Conservation (phyloP, 2,329 filamentous ascomycete genomes). For the Pleomassaria siparia region DNA sequence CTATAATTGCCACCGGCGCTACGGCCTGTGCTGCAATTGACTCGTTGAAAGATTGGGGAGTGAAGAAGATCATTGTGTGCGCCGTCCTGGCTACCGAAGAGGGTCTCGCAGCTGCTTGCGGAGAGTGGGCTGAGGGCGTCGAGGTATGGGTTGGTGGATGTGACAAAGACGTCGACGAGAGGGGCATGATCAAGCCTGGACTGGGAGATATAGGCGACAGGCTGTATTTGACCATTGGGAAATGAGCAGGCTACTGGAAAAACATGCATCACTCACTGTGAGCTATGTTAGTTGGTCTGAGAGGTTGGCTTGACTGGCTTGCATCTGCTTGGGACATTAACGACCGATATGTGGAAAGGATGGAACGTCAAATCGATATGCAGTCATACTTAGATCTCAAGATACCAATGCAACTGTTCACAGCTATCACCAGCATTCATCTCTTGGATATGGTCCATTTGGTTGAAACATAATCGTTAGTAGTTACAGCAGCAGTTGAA, state of each 20-base stretch:
- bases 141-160: conserved; percentile 82
- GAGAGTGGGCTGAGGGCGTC: conserved; percentile 74
- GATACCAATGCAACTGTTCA: conserved; percentile 1
- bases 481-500: neutral
- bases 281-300: no score
- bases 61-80: conserved; percentile 75
- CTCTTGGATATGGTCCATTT: neutral
- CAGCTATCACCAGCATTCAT: no score
- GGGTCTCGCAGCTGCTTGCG: conserved; percentile 71
- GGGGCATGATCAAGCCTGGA: conserved; percentile 88
- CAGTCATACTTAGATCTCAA: neutral
- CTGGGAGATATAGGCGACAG: conserved; percentile 89
- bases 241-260: conserved; percentile 49
- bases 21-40: conserved; percentile 89
- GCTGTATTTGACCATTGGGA: conserved; percentile 85
- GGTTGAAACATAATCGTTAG: neutral
- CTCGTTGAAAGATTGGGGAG: conserved; percentile 87
- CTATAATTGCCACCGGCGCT: conserved; percentile 89
- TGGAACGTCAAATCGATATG: neutral
- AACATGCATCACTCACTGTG: no score
- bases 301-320: neutral
- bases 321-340: neutral
- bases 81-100: conserved; percentile 71
- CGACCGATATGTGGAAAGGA: neutral
- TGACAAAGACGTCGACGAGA: conserved; percentile 71